A percentile compares a stretch with the other conserved stretches of the same genome.
These are phyloP conservation scores for Penicillium fimorum DNA, from an alignment of 495 filamentous ascomycete genomes.

Conservation along the genomic window DNA sequence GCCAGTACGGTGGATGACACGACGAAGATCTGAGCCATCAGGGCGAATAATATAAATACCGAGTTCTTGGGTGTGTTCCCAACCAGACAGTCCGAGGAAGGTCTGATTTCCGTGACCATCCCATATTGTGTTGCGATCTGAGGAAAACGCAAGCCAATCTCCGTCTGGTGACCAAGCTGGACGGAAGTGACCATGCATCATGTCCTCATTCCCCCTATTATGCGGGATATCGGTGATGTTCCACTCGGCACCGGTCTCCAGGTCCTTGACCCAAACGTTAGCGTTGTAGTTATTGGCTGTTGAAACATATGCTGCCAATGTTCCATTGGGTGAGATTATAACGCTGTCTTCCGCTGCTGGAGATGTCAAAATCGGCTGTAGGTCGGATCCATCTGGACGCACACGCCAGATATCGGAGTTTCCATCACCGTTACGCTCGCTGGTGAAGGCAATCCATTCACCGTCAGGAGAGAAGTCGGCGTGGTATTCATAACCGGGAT, in stretches of 20 bases:
- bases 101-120: conserved; percentile 24
- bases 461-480: conserved; percentile 34
- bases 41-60: conserved; percentile 30
- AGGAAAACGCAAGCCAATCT: conserved; percentile 25
- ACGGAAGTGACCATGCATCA: conserved; percentile 31
- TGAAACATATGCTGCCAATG: conserved; percentile 26
- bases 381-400: conserved; percentile 24
- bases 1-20: conserved; percentile 14
- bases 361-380: conserved; percentile 22
- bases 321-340: conserved; percentile 31
- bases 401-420: conserved; percentile 34
- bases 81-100: conserved; percentile 22
- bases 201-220: not conserved
- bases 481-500: conserved; percentile 38
- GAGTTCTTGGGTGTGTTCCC: conserved; percentile 36
- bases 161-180: conserved; percentile 32
- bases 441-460: conserved; percentile 31
- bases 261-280: conserved; percentile 32
- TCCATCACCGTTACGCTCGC: conserved; percentile 31
- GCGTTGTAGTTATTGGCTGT: conserved; percentile 24
- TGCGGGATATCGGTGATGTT: conserved; percentile 26
- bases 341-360: conserved; percentile 26
- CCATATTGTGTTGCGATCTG: conserved; percentile 27
- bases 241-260: conserved; percentile 23
- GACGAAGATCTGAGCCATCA: conserved; percentile 29